Evolutionary conservation across 2,329 filamentous ascomycete species (phyloP).

Genomic region (Lachnellula hyalina): DNA sequence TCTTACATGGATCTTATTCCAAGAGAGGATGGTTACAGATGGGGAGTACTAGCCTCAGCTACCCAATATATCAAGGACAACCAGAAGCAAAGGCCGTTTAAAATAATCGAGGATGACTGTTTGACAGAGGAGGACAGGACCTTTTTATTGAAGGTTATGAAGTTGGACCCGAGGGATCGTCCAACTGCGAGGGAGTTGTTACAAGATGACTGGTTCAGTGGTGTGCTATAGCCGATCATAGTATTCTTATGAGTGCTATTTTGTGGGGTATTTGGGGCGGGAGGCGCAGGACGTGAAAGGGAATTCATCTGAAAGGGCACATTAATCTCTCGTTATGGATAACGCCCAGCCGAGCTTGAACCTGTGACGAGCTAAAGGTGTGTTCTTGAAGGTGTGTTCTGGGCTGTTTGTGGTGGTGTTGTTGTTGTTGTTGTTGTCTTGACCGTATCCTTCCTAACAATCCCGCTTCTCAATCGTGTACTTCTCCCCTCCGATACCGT

Average conservation of each 20-base stretch:
- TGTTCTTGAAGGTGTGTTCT: too few species aligned
- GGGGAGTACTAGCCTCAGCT: slow-evolving; percentile 15
- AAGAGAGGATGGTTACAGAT: slow-evolving; percentile 19
- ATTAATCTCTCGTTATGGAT: too few species aligned
- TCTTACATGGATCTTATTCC: slow-evolving; percentile 23
- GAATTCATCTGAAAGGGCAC: too few species aligned
- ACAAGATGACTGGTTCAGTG: slow-evolving; percentile 25
- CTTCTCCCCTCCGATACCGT: too few species aligned
- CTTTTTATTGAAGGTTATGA: slow-evolving; percentile 24
- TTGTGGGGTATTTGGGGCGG: too few species aligned
- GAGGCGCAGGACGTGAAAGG: too few species aligned
- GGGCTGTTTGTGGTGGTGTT: too few species aligned
- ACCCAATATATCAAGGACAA: slow-evolving; percentile 20
- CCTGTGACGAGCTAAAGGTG: too few species aligned
- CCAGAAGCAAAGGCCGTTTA: slow-evolving; percentile 24
- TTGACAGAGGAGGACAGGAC: slow-evolving; percentile 19
- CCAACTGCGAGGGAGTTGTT: slow-evolving; percentile 25
- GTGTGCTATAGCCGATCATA: slow-evolving; percentile 13
- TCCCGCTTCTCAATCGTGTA: too few species aligned
- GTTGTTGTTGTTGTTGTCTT: too few species aligned
- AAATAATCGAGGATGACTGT: slow-evolving; percentile 20
- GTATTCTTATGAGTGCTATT: slow-evolving; percentile 1
- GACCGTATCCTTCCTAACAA: too few species aligned
- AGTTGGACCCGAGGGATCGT: slow-evolving; percentile 24
- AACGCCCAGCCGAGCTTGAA: too few species aligned